A percentile compares a stretch with the other conserved stretches of the same genome.
Conservation (phyloP, 2,329 filamentous ascomycete species). For the Aspergillus caelatus region DNA sequence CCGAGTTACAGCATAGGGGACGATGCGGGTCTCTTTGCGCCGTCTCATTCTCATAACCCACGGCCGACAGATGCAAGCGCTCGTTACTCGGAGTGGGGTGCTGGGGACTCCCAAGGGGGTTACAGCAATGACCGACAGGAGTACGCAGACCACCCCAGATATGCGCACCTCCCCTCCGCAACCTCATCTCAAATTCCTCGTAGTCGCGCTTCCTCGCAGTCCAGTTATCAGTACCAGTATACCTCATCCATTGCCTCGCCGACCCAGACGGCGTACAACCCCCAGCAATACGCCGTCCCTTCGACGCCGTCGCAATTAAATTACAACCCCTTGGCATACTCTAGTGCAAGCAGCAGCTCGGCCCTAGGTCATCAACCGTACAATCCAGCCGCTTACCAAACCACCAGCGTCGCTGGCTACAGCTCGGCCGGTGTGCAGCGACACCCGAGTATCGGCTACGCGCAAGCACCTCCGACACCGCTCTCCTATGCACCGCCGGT, state of each 20-base stretch:
- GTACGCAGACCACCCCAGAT: conserved; percentile 35
- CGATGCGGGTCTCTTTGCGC: conserved; percentile 60
- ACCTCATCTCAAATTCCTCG: conserved; percentile 38
- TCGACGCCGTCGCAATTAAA: conserved; percentile 52
- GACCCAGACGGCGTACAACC: conserved; percentile 61
- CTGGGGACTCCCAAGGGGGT: conserved; percentile 38
- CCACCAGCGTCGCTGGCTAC: conserved; percentile 33
- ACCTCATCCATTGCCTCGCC: conserved; percentile 36
- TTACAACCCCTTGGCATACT: conserved; percentile 73
- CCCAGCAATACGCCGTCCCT: conserved; percentile 60
- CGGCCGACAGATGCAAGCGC: conserved; percentile 39
- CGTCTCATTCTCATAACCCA: conserved; percentile 28
- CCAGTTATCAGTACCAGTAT: conserved; percentile 53
- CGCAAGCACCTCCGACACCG: conserved; percentile 34
- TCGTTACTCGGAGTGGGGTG: conserved; percentile 40
- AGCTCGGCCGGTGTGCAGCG: conserved; percentile 37
- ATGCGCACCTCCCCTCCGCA: conserved; percentile 38
- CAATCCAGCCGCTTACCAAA: conserved; percentile 54
- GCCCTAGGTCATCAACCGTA: conserved; percentile 47
- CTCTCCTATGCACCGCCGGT: conserved; percentile 33
- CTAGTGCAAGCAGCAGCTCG: conserved; percentile 26
- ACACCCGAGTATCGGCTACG: conserved; percentile 33
- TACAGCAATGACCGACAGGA: conserved; percentile 33
- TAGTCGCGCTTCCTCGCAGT: conserved; percentile 48
- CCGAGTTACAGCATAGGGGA: conserved; percentile 78